Percentiles rank a stretch among this genome's conserved stretches.
These are phyloP conservation scores for Zygoascus biomembranicola DNA, from an alignment of 805 yeast species.

Conservation along the genomic window DNA sequence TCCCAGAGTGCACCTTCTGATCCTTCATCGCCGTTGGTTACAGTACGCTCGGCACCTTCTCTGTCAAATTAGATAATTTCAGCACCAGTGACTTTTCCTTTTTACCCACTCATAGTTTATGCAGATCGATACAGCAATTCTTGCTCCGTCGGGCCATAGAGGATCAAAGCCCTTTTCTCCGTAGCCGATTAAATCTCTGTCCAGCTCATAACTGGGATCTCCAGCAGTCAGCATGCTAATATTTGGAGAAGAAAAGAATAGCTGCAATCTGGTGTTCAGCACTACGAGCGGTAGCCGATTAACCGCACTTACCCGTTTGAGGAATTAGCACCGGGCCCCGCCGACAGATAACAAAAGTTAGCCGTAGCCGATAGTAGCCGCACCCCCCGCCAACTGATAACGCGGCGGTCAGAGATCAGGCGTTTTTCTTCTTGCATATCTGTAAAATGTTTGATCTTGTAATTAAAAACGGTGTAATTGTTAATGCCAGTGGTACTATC, in stretches of 20 bases:
- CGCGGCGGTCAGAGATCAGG: background rate
- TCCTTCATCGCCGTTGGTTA: conserved; percentile 26
- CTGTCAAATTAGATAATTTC: background rate
- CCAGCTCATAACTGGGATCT: conserved; percentile 1
- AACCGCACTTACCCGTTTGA: too few species aligned
- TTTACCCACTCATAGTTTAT: conserved; percentile 26
- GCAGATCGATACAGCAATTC: conserved; percentile 28
- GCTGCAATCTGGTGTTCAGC: too few species aligned
- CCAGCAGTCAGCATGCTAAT: background rate
- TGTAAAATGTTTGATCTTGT: conserved; percentile 13
- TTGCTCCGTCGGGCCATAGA: conserved; percentile 29
- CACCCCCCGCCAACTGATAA: background rate
- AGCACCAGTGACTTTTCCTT: too few species aligned
- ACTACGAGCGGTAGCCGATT: too few species aligned
- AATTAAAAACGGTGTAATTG: conserved; percentile 19
- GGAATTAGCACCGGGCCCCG: background rate
- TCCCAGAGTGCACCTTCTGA: conserved; percentile 24
- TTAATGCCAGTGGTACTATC: conserved; percentile 12
- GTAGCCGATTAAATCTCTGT: conserved; percentile 25
- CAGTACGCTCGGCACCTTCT: conserved; percentile 30
- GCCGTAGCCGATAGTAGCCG: background rate
- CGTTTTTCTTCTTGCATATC: background rate
- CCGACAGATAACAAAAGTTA: background rate
- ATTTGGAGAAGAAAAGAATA: background rate
- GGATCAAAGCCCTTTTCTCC: conserved; percentile 25